Evolutionary conservation across 768 basidiomycete species (phyloP), one percentile per base, ranked within the genome.

Genomic region (Tephrocybe sp.): DNA sequence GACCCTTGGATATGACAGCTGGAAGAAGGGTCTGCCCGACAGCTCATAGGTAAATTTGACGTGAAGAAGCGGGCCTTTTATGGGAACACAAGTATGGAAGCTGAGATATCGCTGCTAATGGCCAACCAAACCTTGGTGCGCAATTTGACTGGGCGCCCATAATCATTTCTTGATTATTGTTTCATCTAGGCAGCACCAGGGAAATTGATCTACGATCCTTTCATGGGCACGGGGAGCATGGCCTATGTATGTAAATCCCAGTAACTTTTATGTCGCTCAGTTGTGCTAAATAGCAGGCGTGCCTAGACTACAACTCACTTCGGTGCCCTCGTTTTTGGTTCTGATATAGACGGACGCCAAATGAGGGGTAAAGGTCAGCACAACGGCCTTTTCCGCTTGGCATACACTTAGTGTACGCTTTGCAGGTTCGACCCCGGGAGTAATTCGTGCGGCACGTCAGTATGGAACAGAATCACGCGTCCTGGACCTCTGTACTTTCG

Each of bases 1-100:
- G 3, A 12, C n/a, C 19, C 23, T 2, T 7, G 15, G 2, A n/a
- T 23, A 19, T 24, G 3, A 13, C 44, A 72, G 72, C 51, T 71
- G 78, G 88, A 71, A 52, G 78, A 85, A 59, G 86, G 86, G 12
- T 73, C 77, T 22, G 88, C 90, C 0, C 81, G 95, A 4, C 61
- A 71, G 2, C 72, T 94, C 27, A 75, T 92, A 41, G 66, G 70
- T 41, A 78, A 70, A 45, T 95, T 91, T 52, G 86, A 91, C 52
- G 87, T 99, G 42, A 98, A 97, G 66, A 91, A 91, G 57, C 79
- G 97, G 8, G 71, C 72, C 12, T 98, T 89, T 61, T 97, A 83
- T 64, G 97, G 97, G 3, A 99, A 94, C 57, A 99, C 97, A 0
- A 91, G 90, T 59, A 99, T 99, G 97, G 94, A 97, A 57, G 83